Conservation (phyloP, 2,329 filamentous ascomycete species). For the Lasiodiplodia citricola region DNA sequence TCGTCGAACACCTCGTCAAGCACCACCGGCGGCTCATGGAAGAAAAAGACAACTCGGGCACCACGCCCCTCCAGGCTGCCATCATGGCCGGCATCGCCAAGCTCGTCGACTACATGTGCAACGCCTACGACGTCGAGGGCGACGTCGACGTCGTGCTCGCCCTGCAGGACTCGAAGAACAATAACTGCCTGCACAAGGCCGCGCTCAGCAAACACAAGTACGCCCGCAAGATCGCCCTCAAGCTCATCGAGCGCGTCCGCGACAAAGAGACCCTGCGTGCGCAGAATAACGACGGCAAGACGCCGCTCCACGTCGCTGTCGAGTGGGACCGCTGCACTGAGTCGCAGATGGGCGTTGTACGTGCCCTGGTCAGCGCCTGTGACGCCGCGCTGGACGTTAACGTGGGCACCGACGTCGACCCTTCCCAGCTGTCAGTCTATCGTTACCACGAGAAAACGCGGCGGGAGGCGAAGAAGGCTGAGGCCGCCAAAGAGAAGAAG, state of each 20-base stretch:
- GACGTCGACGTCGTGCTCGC: not conserved
- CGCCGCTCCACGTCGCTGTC: conserved; percentile 1
- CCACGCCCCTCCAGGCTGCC: not conserved
- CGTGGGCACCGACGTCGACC: not conserved
- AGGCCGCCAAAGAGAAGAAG: not conserved
- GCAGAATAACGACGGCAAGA: not conserved
- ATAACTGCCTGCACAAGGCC: conserved; percentile 8
- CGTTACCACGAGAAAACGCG: conserved; percentile 12
- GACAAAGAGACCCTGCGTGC: not conserved
- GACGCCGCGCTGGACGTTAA: conserved; percentile 1
- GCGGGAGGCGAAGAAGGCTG: not conserved
- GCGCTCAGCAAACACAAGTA: not conserved
- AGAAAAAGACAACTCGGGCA: not conserved
- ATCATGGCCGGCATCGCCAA: not conserved
- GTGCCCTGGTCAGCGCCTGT: not conserved
- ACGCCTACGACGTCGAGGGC: not conserved
- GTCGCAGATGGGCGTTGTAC: not conserved
- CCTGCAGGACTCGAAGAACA: not conserved
- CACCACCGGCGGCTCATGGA: not conserved
- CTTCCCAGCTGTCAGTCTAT: not conserved
- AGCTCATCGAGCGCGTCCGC: not conserved
- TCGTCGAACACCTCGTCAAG: not conserved
- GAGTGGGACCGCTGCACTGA: not conserved
- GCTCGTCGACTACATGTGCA: conserved; percentile 5
- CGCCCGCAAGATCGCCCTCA: not conserved